A percentile compares a stretch with the other conserved stretches of the same genome.
Evolutionary conservation across 2,329 filamentous ascomycete species (phyloP).

Genomic region (Daldinia sp.): DNA sequence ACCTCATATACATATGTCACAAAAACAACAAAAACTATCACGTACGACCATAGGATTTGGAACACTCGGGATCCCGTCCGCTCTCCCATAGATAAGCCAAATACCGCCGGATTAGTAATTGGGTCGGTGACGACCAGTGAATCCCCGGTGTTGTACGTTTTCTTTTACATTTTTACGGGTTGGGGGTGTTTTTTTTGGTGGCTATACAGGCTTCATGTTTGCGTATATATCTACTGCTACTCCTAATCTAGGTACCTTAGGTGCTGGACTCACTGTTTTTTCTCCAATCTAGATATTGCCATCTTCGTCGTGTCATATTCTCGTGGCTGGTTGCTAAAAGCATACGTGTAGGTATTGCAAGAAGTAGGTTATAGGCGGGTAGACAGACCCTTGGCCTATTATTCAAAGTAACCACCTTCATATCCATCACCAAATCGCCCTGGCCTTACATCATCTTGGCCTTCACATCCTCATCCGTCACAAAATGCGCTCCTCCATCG

Average conservation of each 20-base stretch:
- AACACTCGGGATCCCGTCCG: slow-evolving; percentile 1
- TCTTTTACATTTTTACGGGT: neutral
- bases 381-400: too few species aligned
- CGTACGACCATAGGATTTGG: slow-evolving; percentile 5
- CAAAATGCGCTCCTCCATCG: neutral
- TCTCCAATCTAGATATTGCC: neutral
- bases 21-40: neutral
- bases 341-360: too few species aligned
- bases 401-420: too few species aligned
- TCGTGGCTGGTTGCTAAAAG: neutral
- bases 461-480: neutral
- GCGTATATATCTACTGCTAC: too few species aligned
- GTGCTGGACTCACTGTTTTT: neutral
- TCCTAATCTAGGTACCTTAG: too few species aligned
- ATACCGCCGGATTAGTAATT: neutral
- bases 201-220: too few species aligned
- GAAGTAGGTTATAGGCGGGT: neutral
- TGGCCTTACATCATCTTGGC: neutral
- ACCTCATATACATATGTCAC: neutral
- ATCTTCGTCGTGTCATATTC: neutral
- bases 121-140: slow-evolving; percentile 5
- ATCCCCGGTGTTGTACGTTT: slow-evolving; percentile 8
- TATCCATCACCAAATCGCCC: too few species aligned
- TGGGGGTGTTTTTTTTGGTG: neutral
- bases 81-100: neutral